Base-by-base conservation (phyloP, 2,329 filamentous ascomycete genomes). In the Fusarium cicatricum region DNA sequence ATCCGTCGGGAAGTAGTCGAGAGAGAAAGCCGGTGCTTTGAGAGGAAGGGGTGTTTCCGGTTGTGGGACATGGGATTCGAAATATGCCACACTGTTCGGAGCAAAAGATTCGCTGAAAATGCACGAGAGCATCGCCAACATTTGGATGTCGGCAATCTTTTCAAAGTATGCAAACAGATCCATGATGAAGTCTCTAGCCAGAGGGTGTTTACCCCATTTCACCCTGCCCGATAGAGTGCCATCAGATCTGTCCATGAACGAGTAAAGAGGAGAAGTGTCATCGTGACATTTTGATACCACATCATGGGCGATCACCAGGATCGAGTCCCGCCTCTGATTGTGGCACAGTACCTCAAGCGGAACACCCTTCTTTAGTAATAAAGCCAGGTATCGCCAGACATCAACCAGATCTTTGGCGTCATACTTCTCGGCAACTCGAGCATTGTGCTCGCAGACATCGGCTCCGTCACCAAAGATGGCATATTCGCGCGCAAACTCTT, bases 401-500 rank as follows among this genome's bases (percentile, higher is more conserved):
- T 92, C 86, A 21, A 90, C 88, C 26, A 96, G 75, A 60, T 97
- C 91, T 12, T 80, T 73, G 60, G 86, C 84, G 5, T 89, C 90
- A 64, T 89, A 82, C 59, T 85, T 87, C 63, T 86, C 82, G 9
- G 94, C 93, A 39, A 96, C 86, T 2, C 77, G 76, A 9, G 92
- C 91, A 72, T 99, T 99, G 67, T 96, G 89, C 38, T 85, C 81
- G 73, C 94, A 98, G 4, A 97, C 86, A 32, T 89, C 84, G n/a
- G 87, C 84, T 1, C 90, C 89, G 57, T 92, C 87, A 4, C 92
- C 92, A 71, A 95, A 93, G 12, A 97, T 90, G 19, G 83, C 84
- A 74, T 98, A 99, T 62, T 90, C 85, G 52, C 86, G 79, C 2
- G 92, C 95, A 58, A 97, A 83, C 49, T 86, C 82, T 55, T 83